Conservation (phyloP, 306 rosid genomes). For the Pueraria montana region DNA sequence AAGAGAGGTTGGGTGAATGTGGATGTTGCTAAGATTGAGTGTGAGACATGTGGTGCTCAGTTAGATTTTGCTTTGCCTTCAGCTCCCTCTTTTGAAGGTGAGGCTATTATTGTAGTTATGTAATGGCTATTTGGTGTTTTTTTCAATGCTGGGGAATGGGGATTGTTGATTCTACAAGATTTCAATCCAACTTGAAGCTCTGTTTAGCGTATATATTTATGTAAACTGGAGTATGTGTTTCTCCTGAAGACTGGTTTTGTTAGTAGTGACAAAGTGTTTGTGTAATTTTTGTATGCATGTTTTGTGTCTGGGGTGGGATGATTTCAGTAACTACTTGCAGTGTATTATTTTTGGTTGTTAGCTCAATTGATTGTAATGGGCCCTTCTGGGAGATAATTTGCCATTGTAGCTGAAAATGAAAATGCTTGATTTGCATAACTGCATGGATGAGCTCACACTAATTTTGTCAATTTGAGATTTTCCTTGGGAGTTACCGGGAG, state of each 20-base stretch:
- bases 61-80: slow-evolving; percentile 59
- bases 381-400: slow-evolving; percentile 14
- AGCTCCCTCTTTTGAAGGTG: slow-evolving; percentile 58
- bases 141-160: slow-evolving; percentile 48
- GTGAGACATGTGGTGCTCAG: slow-evolving; percentile 78
- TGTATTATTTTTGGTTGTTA: neutral
- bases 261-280: neutral
- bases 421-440: slow-evolving; percentile 8
- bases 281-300: slow-evolving; percentile 1
- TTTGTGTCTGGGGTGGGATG: slow-evolving; percentile 4
- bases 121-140: neutral
- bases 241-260: neutral
- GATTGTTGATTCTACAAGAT: slow-evolving; percentile 28
- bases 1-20: slow-evolving; percentile 92
- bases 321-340: slow-evolving; percentile 5
- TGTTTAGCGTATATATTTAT: slow-evolving; percentile 2
- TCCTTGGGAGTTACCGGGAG: neutral
- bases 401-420: neutral
- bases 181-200: neutral
- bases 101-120: slow-evolving; percentile 25
- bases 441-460: neutral
- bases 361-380: too few relatives aligned
- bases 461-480: slow-evolving; percentile 12
- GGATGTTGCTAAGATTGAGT: slow-evolving; percentile 78
- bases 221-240: slow-evolving; percentile 3